Base-by-base conservation (phyloP, 2,329 filamentous ascomycete genomes). In the Lasiodiplodia hormozganensis region DNA sequence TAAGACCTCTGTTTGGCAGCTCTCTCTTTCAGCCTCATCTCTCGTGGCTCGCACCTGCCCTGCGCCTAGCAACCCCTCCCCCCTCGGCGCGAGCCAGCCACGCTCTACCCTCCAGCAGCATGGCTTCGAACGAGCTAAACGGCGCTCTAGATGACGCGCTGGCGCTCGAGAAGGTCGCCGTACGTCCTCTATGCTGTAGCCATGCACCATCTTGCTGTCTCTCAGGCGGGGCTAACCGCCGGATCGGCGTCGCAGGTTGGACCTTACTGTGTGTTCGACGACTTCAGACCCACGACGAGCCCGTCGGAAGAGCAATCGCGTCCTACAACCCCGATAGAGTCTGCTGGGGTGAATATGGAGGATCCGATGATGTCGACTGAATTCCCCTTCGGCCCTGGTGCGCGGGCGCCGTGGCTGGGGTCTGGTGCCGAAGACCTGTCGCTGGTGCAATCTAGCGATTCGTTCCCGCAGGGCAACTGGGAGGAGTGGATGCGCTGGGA, bases 401-500 rank as follows among this genome's bases (percentile, higher is more conserved):
- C 76, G 72, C 75, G 77, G 67, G 74, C 72, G 10, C 75, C 75
- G 14, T 80, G 78, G 78, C 70, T 79, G 70, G 75, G 34, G 31
- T 66, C 75, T 34, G 73, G 76, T 1, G 73, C 69, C 56, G 76
- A 79, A 68, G 76, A 79, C 69, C 71, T 78, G 69, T 70, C 76
- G 23, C 71, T 80, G 66, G 65, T 72, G 36, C 68, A 76, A 11
- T 72, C 76, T 68, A 67, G 57, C 31, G 75, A 77, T 56, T 73
- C 78, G 34, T 72, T 76, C 62, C 68, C 71, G 54, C 75, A 75
- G 62, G 75, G 79, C 60, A 78, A 80, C 71, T 84, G 82, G 82
- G 82, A 81, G 72, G 80, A 84, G 54, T 84, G 81, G 80, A 80
- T 84, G 77, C 76, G 80, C 68, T 84, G 81, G 81, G 81, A 84